Evolutionary conservation across 225 moss, liverwort and hornwort species (phyloP).

Genomic region (Pseudisothecium myosuroides): DNA sequence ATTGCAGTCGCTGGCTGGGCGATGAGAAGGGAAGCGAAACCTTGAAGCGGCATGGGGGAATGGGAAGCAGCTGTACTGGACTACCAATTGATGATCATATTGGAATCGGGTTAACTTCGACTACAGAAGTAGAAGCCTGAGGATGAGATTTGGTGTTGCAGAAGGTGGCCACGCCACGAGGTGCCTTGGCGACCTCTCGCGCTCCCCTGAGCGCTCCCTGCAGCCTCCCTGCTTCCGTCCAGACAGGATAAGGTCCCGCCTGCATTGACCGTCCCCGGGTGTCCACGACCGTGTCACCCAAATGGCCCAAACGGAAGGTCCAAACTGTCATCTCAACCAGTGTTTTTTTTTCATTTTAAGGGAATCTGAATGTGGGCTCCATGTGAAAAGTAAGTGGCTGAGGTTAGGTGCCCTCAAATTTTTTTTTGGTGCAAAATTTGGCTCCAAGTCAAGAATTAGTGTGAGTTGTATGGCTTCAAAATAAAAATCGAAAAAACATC

Average conservation of each 20-base stretch:
- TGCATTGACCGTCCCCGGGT: not conserved
- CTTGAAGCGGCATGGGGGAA: not conserved
- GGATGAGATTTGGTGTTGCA: not conserved
- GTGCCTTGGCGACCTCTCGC: not conserved
- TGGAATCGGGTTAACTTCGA: not conserved
- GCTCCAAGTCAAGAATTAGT: no score
- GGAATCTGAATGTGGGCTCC: no score
- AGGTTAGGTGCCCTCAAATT: no score
- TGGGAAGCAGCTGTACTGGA: not conserved
- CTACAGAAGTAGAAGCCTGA: not conserved
- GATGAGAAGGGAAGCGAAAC: not conserved
- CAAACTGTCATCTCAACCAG: no score
- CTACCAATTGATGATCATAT: not conserved
- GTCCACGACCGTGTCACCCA: not conserved
- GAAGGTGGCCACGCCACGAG: not conserved
- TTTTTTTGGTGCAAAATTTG: no score
- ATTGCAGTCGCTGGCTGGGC: not conserved
- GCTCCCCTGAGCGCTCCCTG: not conserved
- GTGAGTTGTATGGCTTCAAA: no score
- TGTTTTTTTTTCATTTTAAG: no score
- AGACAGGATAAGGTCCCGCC: not conserved
- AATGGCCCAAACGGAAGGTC: not conserved
- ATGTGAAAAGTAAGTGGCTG: no score
- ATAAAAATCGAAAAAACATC: no score
- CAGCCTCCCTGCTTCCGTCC: not conserved